phyloP scores from a whole-genome alignment of 1,284 basidiomycete genomes.

The Malassezia brasiliensis region DNA sequence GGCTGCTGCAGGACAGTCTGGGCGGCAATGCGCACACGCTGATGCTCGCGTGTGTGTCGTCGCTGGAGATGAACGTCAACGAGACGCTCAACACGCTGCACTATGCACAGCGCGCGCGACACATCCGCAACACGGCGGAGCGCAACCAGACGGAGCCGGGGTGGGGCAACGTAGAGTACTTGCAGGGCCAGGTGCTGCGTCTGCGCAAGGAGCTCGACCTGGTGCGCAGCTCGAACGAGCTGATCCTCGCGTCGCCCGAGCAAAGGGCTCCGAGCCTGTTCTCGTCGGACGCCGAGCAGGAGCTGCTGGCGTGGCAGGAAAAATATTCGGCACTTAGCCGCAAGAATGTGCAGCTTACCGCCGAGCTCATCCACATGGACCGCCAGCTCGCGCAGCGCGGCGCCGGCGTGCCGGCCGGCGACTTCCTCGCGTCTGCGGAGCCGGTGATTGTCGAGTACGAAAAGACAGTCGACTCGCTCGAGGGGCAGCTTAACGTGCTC shows the following conservation, averaged over 20 bases:
- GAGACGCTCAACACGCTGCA: slow-evolving; percentile 97
- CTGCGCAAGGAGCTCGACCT: slow-evolving; percentile 73
- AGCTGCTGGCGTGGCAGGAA: slow-evolving; percentile 64
- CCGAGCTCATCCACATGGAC: slow-evolving; percentile 61
- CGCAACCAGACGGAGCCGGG: slow-evolving; percentile 91
- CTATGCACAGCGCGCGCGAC: slow-evolving; percentile 91
- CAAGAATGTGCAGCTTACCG: slow-evolving; percentile 72
- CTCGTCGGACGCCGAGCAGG: slow-evolving; percentile 51
- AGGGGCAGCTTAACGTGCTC: slow-evolving; percentile 82
- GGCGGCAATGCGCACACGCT: slow-evolving; percentile 95
- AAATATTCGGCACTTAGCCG: slow-evolving; percentile 74
- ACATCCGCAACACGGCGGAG: slow-evolving; percentile 89
- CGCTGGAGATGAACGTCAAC: slow-evolving; percentile 83
- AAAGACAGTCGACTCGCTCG: slow-evolving; percentile 88
- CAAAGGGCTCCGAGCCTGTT: background rate
- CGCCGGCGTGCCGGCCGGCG: slow-evolving; percentile 55
- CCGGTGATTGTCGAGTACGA: slow-evolving; percentile 94
- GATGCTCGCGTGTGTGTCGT: slow-evolving; percentile 97
- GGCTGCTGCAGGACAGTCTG: slow-evolving; percentile 87
- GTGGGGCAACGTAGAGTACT: slow-evolving; percentile 95
- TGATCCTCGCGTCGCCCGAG: slow-evolving; percentile 5
- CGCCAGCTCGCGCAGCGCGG: slow-evolving; percentile 25
- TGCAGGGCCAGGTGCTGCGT: slow-evolving; percentile 56
- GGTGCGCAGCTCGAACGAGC: slow-evolving; percentile 31
- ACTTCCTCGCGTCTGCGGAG: slow-evolving; percentile 90